Percentiles rank a stretch among this genome's conserved stretches.
These are phyloP conservation scores for Ophiorrhiza pumila DNA, from an alignment of 257 asterid species.

Conservation along the genomic window DNA sequence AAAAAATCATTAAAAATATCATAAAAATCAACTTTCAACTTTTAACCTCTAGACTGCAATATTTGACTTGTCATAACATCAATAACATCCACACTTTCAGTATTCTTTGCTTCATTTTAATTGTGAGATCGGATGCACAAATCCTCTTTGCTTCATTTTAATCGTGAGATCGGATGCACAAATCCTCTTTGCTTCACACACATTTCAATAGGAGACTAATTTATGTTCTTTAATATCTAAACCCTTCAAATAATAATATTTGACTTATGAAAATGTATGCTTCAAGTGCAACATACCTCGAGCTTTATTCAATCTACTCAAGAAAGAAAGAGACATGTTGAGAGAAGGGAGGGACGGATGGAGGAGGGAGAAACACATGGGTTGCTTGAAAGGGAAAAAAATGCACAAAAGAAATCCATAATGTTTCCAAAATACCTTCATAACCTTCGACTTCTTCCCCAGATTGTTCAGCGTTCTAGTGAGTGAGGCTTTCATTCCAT, in stretches of 20 bases:
- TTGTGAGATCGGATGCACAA: too few relatives aligned
- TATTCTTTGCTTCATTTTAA: too few relatives aligned
- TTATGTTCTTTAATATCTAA: neutral
- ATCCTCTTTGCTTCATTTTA: too few relatives aligned
- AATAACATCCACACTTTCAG: too few relatives aligned
- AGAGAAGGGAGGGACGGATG: neutral
- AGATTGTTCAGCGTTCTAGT: conserved; percentile 87
- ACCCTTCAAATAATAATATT: neutral
- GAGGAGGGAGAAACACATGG: neutral
- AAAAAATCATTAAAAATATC: too few relatives aligned
- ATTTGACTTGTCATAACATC: too few relatives aligned
- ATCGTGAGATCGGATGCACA: too few relatives aligned
- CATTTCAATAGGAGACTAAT: neutral
- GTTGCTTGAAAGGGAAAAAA: neutral
- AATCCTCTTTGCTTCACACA: too few relatives aligned
- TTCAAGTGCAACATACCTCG: neutral
- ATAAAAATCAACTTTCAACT: too few relatives aligned
- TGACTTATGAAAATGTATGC: neutral
- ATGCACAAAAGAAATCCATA: neutral
- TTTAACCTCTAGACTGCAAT: too few relatives aligned
- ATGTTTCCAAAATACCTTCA: conserved; percentile 50
- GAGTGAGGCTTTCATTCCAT: conserved; percentile 84
- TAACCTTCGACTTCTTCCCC: conserved; percentile 81
- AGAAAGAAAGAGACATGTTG: neutral
- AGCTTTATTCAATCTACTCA: neutral